These are phyloP conservation scores for Bocquillonia castaneifolia DNA, from an alignment of 441 rosid species.

Conservation along the genomic window DNA sequence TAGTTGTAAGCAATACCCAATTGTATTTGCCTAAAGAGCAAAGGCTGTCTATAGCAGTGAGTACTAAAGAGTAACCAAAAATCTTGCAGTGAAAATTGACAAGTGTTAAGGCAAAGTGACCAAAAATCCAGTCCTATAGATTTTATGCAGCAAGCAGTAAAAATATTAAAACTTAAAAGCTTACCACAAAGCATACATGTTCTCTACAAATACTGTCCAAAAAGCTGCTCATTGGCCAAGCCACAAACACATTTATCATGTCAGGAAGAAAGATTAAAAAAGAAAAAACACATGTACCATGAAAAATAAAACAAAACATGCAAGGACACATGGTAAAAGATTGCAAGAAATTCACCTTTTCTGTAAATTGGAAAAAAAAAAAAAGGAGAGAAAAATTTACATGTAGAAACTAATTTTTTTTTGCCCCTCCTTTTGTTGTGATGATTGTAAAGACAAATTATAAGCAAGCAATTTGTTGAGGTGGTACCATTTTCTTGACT, in stretches of 20 bases:
- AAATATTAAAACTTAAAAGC: background rate
- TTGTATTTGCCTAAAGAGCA: background rate
- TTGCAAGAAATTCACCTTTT: too few relatives aligned
- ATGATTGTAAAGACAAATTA: background rate
- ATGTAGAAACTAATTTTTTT: too few relatives aligned
- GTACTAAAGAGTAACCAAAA: background rate
- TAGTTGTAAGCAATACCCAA: background rate
- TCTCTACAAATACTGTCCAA: background rate
- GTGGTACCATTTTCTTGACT: background rate
- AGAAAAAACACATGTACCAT: too few relatives aligned
- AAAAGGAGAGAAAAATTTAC: too few relatives aligned
- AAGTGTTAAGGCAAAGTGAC: conserved; percentile 15
- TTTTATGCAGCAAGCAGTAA: background rate
- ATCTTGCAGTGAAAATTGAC: conserved; percentile 4
- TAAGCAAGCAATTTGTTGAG: background rate
- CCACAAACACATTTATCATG: conserved; percentile 1
- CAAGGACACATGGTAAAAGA: too few relatives aligned
- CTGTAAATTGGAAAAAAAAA: too few relatives aligned
- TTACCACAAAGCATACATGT: background rate
- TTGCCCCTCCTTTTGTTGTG: background rate
- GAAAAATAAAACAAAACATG: too few relatives aligned
- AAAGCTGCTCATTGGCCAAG: conserved; percentile 22
- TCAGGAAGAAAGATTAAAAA: too few relatives aligned
- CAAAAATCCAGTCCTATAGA: conserved; percentile 20
- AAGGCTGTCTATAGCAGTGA: background rate